Conservation (phyloP, 495 filamentous ascomycete species). For the Hypomontagnella monticulosa region DNA sequence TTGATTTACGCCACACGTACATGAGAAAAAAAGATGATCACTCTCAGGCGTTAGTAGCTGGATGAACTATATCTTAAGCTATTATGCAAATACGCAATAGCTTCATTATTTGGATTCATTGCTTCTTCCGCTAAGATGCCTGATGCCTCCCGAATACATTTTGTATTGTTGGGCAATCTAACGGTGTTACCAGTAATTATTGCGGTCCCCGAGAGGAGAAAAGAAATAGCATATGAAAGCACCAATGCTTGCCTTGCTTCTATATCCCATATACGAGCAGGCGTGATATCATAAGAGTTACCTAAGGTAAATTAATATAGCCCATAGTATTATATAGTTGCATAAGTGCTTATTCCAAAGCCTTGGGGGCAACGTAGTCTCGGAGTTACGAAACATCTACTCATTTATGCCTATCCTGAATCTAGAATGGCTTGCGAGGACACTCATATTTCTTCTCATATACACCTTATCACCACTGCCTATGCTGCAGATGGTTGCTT, state of each 20-base stretch:
- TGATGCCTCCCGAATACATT: too few relatives aligned
- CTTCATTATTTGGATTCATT: too few relatives aligned
- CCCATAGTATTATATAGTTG: slow-evolving; percentile 8
- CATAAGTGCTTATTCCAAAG: slow-evolving; percentile 33
- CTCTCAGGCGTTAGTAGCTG: slow-evolving; percentile 5
- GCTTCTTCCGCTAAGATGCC: not conserved
- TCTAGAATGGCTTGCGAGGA: not conserved
- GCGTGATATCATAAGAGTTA: not conserved
- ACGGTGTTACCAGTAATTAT: too few relatives aligned
- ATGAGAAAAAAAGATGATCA: slow-evolving; percentile 11
- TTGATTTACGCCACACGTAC: slow-evolving; percentile 23
- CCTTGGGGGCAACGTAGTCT: slow-evolving; percentile 4
- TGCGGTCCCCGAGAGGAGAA: too few relatives aligned
- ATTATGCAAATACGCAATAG: too few relatives aligned
- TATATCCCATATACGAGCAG: not conserved
- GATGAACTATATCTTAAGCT: not conserved
- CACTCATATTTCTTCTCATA: not conserved
- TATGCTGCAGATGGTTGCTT: too few relatives aligned
- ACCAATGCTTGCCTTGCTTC: not conserved
- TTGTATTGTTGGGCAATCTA: too few relatives aligned
- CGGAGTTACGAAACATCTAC: not conserved
- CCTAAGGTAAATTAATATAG: too few relatives aligned
- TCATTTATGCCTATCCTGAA: not conserved
- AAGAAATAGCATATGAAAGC: not conserved
- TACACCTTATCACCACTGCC: not conserved